Conservation (phyloP, 192 early-diverging fungal species). For the Coemansia sp. region DNA sequence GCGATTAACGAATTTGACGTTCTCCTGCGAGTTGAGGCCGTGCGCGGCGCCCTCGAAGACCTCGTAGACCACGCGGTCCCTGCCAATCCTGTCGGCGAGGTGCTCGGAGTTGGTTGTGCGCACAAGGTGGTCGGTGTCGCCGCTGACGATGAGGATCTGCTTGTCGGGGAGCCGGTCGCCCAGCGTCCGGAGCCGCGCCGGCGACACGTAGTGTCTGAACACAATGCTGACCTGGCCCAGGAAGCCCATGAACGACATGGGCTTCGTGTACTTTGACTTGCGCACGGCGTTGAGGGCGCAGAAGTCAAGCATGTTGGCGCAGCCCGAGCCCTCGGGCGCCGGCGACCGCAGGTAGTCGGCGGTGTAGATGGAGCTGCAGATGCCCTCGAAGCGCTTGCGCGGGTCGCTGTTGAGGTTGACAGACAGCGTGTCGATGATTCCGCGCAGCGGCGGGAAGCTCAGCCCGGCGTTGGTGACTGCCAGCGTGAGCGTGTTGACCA, state of each 20-base stretch:
- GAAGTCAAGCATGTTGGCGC: conserved; percentile 40
- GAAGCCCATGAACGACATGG: conserved; percentile 39
- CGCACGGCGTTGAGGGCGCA: conserved; percentile 32
- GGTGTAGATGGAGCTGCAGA: conserved; percentile 42
- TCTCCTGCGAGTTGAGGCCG: conserved; percentile 34
- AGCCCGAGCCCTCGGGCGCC: conserved; percentile 30
- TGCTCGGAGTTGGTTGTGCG: conserved; percentile 43
- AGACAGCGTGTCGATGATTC: conserved; percentile 26
- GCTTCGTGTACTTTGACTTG: conserved; percentile 37
- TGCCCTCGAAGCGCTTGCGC: conserved; percentile 32
- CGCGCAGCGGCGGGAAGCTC: conserved; percentile 31
- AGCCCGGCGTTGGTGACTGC: conserved; percentile 47
- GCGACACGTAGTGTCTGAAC: conserved; percentile 51
- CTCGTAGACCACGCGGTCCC: conserved; percentile 37
- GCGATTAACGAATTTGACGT: conserved; percentile 17
- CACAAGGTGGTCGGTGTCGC: conserved; percentile 48
- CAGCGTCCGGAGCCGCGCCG: conserved; percentile 24
- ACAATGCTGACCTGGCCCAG: conserved; percentile 42
- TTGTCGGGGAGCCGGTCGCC: conserved; percentile 37
- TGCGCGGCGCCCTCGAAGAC: conserved; percentile 43
- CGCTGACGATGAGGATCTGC: conserved; percentile 45
- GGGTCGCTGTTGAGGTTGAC: conserved; percentile 43
- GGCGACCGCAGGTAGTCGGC: conserved; percentile 35
- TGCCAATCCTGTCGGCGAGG: conserved; percentile 42
- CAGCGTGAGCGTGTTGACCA: conserved; percentile 53